Conservation (phyloP, 129 eudicot genomes). For the Mikania micrantha region DNA sequence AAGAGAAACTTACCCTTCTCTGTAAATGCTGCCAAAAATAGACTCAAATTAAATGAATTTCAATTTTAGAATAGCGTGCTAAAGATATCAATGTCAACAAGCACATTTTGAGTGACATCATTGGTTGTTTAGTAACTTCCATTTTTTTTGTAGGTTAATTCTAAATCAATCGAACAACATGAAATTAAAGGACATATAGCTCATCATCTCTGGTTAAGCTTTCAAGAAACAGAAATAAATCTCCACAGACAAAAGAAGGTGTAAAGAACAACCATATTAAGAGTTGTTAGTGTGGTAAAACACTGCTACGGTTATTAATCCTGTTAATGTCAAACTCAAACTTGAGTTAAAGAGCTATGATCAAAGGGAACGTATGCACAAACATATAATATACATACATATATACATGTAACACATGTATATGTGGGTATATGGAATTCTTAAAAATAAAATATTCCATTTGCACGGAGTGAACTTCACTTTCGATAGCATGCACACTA, state of each 20-base stretch:
- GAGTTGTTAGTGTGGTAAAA: background rate
- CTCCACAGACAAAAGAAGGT: background rate
- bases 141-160: background rate
- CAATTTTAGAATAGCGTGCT: background rate
- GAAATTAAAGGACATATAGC: background rate
- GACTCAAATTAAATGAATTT: background rate
- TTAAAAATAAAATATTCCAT: background rate
- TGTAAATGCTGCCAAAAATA: conserved; percentile 55
- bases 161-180: conserved; percentile 6
- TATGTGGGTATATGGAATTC: background rate
- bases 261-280: background rate
- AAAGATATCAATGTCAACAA: background rate
- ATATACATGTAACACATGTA: background rate
- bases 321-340: background rate
- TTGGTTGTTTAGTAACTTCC: background rate
- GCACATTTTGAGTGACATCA: background rate
- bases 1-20: conserved; percentile 88
- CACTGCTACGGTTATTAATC: conserved; percentile 4
- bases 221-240: background rate
- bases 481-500: background rate
- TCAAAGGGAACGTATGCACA: background rate
- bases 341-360: background rate
- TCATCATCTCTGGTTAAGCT: background rate
- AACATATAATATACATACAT: background rate
- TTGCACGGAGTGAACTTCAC: conserved; percentile 7